phyloP scores from a whole-genome alignment of 2,329 filamentous ascomycete species.

The Aspergillus sp. region DNA sequence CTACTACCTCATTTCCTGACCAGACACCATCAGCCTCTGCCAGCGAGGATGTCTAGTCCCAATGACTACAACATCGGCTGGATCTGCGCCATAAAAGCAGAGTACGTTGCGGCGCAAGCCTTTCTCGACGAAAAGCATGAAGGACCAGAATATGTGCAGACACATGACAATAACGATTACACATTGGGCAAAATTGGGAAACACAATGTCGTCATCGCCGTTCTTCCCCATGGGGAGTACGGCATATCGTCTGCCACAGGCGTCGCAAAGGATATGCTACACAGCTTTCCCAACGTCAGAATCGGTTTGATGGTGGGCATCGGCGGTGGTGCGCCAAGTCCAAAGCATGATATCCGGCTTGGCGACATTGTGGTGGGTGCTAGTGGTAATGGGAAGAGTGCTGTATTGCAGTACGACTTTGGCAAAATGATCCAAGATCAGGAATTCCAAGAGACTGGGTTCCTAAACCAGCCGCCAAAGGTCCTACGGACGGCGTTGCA shows the following conservation, averaged over 20 bases:
- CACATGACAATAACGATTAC: slow-evolving; percentile 28
- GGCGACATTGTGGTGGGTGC: slow-evolving; percentile 1
- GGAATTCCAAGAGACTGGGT: slow-evolving; percentile 13
- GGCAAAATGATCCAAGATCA: slow-evolving; percentile 15
- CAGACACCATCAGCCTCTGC: too few relatives aligned
- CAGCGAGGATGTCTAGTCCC: not conserved
- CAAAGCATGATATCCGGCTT: slow-evolving; percentile 1
- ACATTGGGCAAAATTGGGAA: slow-evolving; percentile 24
- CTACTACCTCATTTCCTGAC: too few relatives aligned
- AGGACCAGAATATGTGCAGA: slow-evolving; percentile 9
- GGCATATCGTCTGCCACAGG: not conserved
- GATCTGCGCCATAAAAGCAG: slow-evolving; percentile 42
- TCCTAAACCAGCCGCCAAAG: slow-evolving; percentile 17
- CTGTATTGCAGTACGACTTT: slow-evolving; percentile 19
- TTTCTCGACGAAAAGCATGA: slow-evolving; percentile 43
- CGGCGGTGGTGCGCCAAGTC: not conserved
- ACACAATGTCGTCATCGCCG: slow-evolving; percentile 18
- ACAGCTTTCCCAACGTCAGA: not conserved
- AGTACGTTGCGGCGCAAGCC: slow-evolving; percentile 37
- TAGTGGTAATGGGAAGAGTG: slow-evolving; percentile 1
- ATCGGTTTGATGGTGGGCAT: not conserved
- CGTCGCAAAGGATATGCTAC: not conserved
- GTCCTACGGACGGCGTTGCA: slow-evolving; percentile 9
- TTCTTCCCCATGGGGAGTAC: not conserved
- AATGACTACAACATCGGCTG: slow-evolving; percentile 42